Evolutionary conservation across 768 basidiomycete genomes (phyloP), one percentile per base, ranked within the genome.

Genomic region (Thelephora aurantiotincta): DNA sequence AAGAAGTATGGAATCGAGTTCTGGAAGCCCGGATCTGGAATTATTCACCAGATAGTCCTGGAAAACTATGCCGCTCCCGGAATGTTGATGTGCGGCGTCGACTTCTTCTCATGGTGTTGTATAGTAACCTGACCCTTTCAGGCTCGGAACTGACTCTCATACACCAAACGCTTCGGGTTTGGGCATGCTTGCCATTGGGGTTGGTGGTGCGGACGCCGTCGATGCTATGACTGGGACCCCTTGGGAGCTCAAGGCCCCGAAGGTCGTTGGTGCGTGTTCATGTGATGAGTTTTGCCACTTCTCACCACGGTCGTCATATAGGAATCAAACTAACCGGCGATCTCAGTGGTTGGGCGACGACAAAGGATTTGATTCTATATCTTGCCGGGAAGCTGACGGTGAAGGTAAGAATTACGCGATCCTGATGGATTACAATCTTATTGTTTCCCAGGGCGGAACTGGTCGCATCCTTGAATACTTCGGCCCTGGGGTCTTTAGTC

Each of bases 131-230:
- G 36, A 9, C 9, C 9, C 26, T 30, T 30, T 30, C 26, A 88
- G 85, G 86, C 65, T 90, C 35, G 87, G 87, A 47, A 90, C 87
- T 79, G 94, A 98, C 63, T 93, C 89, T 19, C 96, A 99, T 63
- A 98, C 96, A 1, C 96, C 96, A 1, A 98, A 99, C 61, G 96
- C 96, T 45, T 92, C 94, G 48, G 96, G 96, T 23, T 76, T 99
- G 45, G 94, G 96, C 11, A 75, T 92, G 72, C 75, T 99, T 51
- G 96, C 96, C 4, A 96, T 98, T 47, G 96, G 96, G 45, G 94
- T 99, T n/a, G 96, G 96, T 51, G 96, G 96, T 48, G 96, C 94
- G 33, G 96, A 99, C 59, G 91, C 91, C 19, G 93, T 98, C 16
- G 96, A 99, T 63, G 94, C 92, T 7, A 84, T 99, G 80, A 97